Evolutionary conservation across 768 basidiomycete genomes (phyloP).

Genomic region (Russula lepida): DNA sequence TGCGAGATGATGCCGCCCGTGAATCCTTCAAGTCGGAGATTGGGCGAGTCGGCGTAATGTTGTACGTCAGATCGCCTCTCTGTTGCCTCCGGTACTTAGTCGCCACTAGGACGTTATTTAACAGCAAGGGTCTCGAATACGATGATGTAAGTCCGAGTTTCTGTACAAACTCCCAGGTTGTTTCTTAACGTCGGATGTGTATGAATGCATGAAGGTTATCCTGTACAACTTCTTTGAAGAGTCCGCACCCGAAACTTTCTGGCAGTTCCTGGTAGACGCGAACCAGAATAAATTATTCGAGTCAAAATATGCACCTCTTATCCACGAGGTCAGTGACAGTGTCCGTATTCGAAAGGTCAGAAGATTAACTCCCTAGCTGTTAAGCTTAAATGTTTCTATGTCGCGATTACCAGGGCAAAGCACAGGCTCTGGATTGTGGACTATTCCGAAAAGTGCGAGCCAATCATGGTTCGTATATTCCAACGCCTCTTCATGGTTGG

Average conservation of each 20-base stretch:
- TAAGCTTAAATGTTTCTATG: slow-evolving; percentile 61
- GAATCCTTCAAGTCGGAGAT: slow-evolving; percentile 41
- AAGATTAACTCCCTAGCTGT: background rate
- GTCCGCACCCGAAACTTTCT: slow-evolving; percentile 35
- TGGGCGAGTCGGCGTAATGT: slow-evolving; percentile 48
- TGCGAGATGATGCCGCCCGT: slow-evolving; percentile 49
- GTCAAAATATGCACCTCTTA: background rate
- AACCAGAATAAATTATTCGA: background rate
- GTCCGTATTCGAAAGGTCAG: background rate
- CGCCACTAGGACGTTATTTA: slow-evolving; percentile 42
- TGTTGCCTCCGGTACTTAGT: background rate
- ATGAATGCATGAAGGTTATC: slow-evolving; percentile 41
- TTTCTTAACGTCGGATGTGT: background rate
- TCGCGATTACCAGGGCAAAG: slow-evolving; percentile 61
- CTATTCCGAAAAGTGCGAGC: slow-evolving; percentile 35
- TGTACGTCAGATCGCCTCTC: slow-evolving; percentile 33
- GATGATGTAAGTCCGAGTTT: slow-evolving; percentile 38
- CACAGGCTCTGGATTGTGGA: slow-evolving; percentile 68
- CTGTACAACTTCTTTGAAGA: slow-evolving; percentile 71
- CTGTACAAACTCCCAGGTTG: background rate
- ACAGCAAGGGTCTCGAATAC: slow-evolving; percentile 62
- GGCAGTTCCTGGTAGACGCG: slow-evolving; percentile 1
- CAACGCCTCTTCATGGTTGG: slow-evolving; percentile 12
- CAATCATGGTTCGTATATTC: slow-evolving; percentile 39
- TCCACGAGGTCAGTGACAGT: slow-evolving; percentile 5